Evolutionary conservation across 1,139 yeast genomes (phyloP), one percentile per base, ranked within the genome.

Genomic region (Candida pseudoviswanathii): DNA sequence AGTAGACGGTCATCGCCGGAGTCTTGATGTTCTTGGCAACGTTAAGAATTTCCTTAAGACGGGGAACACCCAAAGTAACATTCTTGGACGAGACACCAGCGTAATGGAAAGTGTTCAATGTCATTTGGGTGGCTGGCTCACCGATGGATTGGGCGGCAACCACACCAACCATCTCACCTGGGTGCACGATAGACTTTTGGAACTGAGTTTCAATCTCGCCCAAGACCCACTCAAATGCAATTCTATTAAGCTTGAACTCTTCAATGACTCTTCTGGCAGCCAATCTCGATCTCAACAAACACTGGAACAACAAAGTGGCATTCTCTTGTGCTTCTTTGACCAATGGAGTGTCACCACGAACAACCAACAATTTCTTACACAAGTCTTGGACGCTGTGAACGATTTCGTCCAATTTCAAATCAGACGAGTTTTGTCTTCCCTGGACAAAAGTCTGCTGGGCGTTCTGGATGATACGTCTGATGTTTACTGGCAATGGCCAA

Each of bases 61-160:
- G 96, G 58, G 99, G 99, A 66, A 95, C 99, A 83, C 99, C 99
- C 61, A 96, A 84, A 4, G 99, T 95, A 53, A 95, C 99, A 70
- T 95, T 95, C 85, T 94, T 95, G 8, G 98, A 92, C 38, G 98
- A 94, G 54, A 95, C 99, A 88, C 99, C 99, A 30, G 99, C 99
- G 79, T 92, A 95, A 79, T 95, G 99, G 96, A 95, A 95, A 60
- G 99, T 94, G 68, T 94, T 94, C 73, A 94, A 82, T 0, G 99
- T 94, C 99, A 94, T 94, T 73, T 94, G 99, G 27, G 99, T 94
- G 27, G 99, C 99, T 46, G 99, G 99, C 70, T 94, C 99, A 77
- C 99, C 99, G 75, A 94, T 94, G 43, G 97, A 91, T 76, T 94
- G 99, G 1, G 99, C 99, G 99, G 96, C 99, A 26, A 43, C 33